Conservation (phyloP, 2,329 filamentous ascomycete species). For the Calonectria fujianensis region DNA sequence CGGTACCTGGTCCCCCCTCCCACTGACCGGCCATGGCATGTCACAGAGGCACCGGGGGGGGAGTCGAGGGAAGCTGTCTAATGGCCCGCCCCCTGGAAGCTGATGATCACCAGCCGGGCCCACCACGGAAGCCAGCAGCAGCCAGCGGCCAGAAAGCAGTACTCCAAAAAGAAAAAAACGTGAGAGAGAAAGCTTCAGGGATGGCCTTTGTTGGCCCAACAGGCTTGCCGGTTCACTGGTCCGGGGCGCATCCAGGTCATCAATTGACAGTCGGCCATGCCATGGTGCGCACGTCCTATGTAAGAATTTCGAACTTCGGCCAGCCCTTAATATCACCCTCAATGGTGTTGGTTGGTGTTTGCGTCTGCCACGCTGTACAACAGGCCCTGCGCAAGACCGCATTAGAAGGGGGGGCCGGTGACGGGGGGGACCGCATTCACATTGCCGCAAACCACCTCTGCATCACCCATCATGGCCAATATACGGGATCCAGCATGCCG, state of each 20-base stretch:
- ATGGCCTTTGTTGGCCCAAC: slow-evolving; percentile 24
- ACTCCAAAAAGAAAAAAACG: slow-evolving; percentile 19
- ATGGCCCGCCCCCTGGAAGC: slow-evolving; percentile 30
- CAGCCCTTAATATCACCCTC: slow-evolving; percentile 36
- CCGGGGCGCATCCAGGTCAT: slow-evolving; percentile 27
- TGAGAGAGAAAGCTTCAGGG: slow-evolving; percentile 13
- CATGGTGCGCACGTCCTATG: slow-evolving; percentile 22
- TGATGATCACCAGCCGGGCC: slow-evolving; percentile 19
- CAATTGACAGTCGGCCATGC: slow-evolving; percentile 23
- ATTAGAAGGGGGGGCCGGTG: slow-evolving; percentile 5
- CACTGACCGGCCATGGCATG: slow-evolving; percentile 23
- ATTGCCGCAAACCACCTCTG: slow-evolving; percentile 14
- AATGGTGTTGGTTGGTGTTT: slow-evolving; percentile 38
- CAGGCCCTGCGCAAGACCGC: slow-evolving; percentile 19
- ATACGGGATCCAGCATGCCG: slow-evolving; percentile 31
- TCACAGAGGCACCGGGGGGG: slow-evolving; percentile 16
- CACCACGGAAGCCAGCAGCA: slow-evolving; percentile 22
- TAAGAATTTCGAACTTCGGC: slow-evolving; percentile 26
- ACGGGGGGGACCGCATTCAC: slow-evolving; percentile 28
- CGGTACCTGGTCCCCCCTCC: slow-evolving; percentile 26
- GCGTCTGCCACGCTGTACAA: slow-evolving; percentile 39
- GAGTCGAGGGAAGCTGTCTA: slow-evolving; percentile 20
- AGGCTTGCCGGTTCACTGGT: slow-evolving; percentile 17
- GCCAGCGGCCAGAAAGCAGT: not conserved
- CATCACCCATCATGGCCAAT: slow-evolving; percentile 16